These are phyloP conservation scores for Fusarium sp. DNA, from an alignment of 2,329 filamentous ascomycete genomes.

Conservation along the genomic window DNA sequence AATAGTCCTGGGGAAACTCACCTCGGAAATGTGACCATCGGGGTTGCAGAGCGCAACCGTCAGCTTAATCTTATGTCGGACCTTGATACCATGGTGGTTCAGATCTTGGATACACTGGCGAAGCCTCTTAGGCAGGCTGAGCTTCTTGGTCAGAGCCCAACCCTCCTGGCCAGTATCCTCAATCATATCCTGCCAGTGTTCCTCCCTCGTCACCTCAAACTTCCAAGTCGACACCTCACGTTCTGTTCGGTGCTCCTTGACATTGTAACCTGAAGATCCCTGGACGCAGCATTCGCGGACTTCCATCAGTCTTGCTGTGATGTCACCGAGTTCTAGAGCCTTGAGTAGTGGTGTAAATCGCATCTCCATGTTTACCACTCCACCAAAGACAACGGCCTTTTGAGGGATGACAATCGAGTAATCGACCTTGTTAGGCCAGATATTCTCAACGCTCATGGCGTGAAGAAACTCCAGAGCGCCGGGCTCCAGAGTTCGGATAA, in stretches of 20 bases:
- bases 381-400: conserved; percentile 94
- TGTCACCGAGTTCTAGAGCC: conserved; percentile 84
- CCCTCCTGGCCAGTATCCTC: conserved; percentile 75
- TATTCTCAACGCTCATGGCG: conserved; percentile 95
- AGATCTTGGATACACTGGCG: conserved; percentile 89
- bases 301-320: conserved; percentile 84
- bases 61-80: conserved; percentile 92
- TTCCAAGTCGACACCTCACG: conserved; percentile 72
- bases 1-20: conserved; percentile 49
- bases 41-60: conserved; percentile 93
- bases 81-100: conserved; percentile 88
- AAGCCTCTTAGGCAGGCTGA: conserved; percentile 82
- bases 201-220: conserved; percentile 63
- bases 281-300: conserved; percentile 73
- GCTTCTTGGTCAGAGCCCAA: conserved; percentile 68
- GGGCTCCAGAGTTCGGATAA: conserved; percentile 81
- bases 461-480: conserved; percentile 83
- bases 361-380: conserved; percentile 85
- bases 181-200: conserved; percentile 76
- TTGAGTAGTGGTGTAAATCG: conserved; percentile 89
- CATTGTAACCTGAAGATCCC: conserved; percentile 56
- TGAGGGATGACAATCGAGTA: conserved; percentile 94
- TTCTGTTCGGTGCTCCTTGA: conserved; percentile 70
- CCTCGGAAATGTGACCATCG: conserved; percentile 93
- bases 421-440: conserved; percentile 97